Conservation (phyloP, 352 stramenopile genomes). For the Phytopythium sindhum region DNA sequence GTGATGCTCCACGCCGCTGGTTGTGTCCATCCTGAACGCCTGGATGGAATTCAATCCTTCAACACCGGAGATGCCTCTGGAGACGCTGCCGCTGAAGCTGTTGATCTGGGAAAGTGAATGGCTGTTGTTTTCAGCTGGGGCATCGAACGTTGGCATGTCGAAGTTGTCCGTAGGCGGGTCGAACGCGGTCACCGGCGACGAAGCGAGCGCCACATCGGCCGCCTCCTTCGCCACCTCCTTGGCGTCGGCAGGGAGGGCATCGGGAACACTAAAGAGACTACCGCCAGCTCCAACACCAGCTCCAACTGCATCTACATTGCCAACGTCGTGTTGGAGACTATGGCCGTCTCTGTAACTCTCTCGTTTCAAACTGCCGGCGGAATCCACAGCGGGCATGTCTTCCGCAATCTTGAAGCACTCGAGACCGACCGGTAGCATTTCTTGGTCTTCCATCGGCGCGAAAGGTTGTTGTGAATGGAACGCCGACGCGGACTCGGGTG, state of each 20-base stretch:
- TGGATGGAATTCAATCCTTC: neutral
- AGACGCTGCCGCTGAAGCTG: neutral
- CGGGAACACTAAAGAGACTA: conserved; percentile 2
- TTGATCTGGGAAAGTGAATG: conserved; percentile 5
- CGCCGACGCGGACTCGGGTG: conserved; percentile 3
- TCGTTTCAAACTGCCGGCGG: neutral
- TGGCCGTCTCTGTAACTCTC: conserved; percentile 1
- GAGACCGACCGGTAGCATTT: conserved; percentile 35
- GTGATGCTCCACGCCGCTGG: neutral
- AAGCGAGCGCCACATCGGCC: neutral
- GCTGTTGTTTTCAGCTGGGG: neutral
- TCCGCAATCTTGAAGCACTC: conserved; percentile 46
- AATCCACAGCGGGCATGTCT: conserved; percentile 7
- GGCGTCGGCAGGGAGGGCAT: neutral
- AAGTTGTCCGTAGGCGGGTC: neutral
- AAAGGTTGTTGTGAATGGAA: conserved; percentile 31
- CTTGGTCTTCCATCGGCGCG: conserved; percentile 23
- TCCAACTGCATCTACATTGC: conserved; percentile 3
- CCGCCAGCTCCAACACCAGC: neutral
- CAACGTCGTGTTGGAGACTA: conserved; percentile 3
- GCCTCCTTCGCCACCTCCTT: neutral
- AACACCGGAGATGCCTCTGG: neutral
- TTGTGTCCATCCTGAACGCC: neutral
- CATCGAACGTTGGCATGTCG: neutral
- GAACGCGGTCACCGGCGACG: neutral